Percentiles rank a stretch among this genome's conserved stretches.
Evolutionary conservation across 2,329 filamentous ascomycete species (phyloP).

Genomic region (Aspergillus eucalypticola): DNA sequence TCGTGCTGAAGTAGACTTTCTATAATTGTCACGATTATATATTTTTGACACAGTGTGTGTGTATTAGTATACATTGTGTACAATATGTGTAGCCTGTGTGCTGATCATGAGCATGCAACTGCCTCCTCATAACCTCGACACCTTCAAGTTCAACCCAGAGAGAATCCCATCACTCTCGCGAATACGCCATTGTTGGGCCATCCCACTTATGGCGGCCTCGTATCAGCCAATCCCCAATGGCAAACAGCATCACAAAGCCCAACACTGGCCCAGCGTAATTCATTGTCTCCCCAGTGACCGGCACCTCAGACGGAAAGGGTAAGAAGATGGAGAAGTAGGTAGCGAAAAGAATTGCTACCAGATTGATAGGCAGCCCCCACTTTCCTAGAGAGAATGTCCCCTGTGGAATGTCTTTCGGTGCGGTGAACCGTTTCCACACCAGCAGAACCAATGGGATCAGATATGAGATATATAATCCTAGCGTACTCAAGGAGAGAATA

Average conservation of each 20-base stretch:
- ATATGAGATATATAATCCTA: constrained; percentile 53
- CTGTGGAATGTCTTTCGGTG: constrained; percentile 20
- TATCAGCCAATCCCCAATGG: constrained; percentile 25
- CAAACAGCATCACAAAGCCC: constrained; percentile 26
- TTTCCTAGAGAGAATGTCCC: constrained; percentile 33
- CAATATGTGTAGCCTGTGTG: too few species aligned
- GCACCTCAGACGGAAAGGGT: constrained; percentile 32
- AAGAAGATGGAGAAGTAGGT: constrained; percentile 33
- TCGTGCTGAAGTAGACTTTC: too few species aligned
- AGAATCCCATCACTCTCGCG: not conserved
- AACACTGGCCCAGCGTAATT: constrained; percentile 35
- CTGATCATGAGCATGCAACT: too few species aligned
- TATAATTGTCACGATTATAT: too few species aligned
- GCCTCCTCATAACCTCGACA: too few species aligned
- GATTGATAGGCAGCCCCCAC: constrained; percentile 29
- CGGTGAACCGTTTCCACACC: constrained; percentile 22
- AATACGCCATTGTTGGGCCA: constrained; percentile 23
- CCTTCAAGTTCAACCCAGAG: too few species aligned
- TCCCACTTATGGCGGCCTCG: constrained; percentile 26
- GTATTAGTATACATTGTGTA: too few species aligned
- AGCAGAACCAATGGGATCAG: constrained; percentile 45
- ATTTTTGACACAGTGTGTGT: too few species aligned
- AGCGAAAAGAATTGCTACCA: constrained; percentile 32
- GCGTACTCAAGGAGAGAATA: constrained; percentile 51
- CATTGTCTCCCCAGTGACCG: constrained; percentile 36